These are phyloP conservation scores for Penicillium sp. DNA, from an alignment of 2,329 filamentous ascomycete species.

Conservation along the genomic window DNA sequence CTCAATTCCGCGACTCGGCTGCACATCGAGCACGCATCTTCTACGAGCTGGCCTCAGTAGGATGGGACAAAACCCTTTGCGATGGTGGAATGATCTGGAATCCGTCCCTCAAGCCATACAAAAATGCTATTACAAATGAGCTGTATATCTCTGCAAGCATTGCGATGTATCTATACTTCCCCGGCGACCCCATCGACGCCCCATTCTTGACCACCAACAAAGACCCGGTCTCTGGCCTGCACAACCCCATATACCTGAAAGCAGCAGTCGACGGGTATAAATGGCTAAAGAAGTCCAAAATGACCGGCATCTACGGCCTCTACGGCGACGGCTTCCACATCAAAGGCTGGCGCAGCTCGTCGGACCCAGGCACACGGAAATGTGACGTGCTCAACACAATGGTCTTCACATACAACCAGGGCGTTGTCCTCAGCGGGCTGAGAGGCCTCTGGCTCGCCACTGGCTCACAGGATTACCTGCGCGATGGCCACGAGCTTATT, in stretches of 20 bases:
- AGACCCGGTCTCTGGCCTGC: slow-evolving; percentile 32
- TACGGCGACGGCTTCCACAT: slow-evolving; percentile 91
- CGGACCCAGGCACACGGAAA: slow-evolving; percentile 63
- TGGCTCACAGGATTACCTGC: slow-evolving; percentile 67
- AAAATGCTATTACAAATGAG: slow-evolving; percentile 95
- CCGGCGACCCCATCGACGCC: slow-evolving; percentile 71
- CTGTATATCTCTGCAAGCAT: slow-evolving; percentile 82
- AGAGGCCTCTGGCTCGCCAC: slow-evolving; percentile 79
- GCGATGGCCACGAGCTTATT: slow-evolving; percentile 77
- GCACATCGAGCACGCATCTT: slow-evolving; percentile 81
- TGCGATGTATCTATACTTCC: slow-evolving; percentile 86
- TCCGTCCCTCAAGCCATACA: slow-evolving; percentile 76
- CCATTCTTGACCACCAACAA: slow-evolving; percentile 55
- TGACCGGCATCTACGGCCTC: slow-evolving; percentile 73
- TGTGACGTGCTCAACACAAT: slow-evolving; percentile 83
- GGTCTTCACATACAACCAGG: slow-evolving; percentile 96
- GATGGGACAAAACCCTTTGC: slow-evolving; percentile 81
- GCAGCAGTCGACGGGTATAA: slow-evolving; percentile 75
- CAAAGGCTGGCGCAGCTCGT: slow-evolving; percentile 58
- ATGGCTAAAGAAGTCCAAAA: slow-evolving; percentile 77
- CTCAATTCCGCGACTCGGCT: slow-evolving; percentile 72
- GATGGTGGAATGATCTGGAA: slow-evolving; percentile 91
- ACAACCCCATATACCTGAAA: slow-evolving; percentile 66
- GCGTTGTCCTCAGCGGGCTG: slow-evolving; percentile 79
- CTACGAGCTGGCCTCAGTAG: slow-evolving; percentile 73